These are phyloP conservation scores for Raphanus sativus DNA, from an alignment of 345 rosid species.

Conservation along the genomic window DNA sequence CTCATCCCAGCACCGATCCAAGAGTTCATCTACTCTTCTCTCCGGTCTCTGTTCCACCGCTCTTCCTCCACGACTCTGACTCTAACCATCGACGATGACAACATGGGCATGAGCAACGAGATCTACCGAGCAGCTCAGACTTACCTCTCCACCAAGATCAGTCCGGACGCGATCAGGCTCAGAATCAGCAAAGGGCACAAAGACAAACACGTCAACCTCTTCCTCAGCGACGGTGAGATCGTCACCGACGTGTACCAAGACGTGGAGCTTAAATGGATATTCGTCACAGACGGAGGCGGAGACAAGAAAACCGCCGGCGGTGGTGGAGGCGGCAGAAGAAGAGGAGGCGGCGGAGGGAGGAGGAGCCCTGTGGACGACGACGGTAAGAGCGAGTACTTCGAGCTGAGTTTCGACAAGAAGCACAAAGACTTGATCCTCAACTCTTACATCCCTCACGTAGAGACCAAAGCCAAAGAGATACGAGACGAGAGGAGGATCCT, in stretches of 20 bases:
- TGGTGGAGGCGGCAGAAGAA: not conserved
- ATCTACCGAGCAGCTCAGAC: constrained; percentile 52
- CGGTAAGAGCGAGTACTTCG: constrained; percentile 41
- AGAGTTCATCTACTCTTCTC: constrained; percentile 35
- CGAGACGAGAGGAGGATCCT: constrained; percentile 41
- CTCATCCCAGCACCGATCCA: constrained; percentile 50
- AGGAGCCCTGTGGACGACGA: not conserved
- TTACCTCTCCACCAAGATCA: constrained; percentile 55
- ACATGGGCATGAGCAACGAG: constrained; percentile 47
- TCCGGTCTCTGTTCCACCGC: constrained; percentile 45
- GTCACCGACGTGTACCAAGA: constrained; percentile 48
- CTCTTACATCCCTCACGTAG: constrained; percentile 47
- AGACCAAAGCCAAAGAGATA: constrained; percentile 37
- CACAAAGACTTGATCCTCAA: constrained; percentile 47
- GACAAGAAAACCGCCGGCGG: constrained; percentile 21
- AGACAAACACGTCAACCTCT: constrained; percentile 48
- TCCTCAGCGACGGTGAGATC: constrained; percentile 52
- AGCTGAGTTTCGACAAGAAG: constrained; percentile 52
- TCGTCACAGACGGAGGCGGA: constrained; percentile 28
- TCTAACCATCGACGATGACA: constrained; percentile 49
- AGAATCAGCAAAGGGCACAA: constrained; percentile 49
- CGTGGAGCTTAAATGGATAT: constrained; percentile 52
- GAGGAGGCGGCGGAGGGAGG: not conserved
- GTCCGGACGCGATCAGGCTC: constrained; percentile 48
- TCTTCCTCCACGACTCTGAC: constrained; percentile 40